Evolutionary conservation across 2,329 filamentous ascomycete species (phyloP), one percentile per base, ranked within the genome.

Genomic region (Ceratocystis eucalypticola): DNA sequence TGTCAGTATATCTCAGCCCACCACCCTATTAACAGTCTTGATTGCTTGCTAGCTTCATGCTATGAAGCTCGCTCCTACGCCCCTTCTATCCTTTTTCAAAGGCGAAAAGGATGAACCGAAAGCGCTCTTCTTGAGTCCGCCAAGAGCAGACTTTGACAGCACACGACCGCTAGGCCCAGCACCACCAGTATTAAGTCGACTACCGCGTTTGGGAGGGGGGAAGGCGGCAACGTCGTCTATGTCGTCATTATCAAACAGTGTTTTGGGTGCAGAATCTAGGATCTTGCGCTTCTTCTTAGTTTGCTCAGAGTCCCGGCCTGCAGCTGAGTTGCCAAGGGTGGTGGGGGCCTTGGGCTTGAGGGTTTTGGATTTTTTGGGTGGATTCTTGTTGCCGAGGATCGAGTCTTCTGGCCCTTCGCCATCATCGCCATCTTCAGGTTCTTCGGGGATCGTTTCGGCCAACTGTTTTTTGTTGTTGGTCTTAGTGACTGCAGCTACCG

Each of bases 261-360:
- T 88, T 69, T 84, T 66, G 37, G 67, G 67, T 10, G 53, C 67
- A 22, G 64, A 44, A 25, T 76, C 77, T 1, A 89, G 78, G 4
- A 90, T 76, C 75, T 90, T 92, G 69, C 88, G 84, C 78, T 88
- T 91, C 80, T 87, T 90, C 73, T 84, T 86, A 74, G 80, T 82
- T 5, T 74, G 77, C 69, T 80, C 77, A 37, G 70, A 71, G 69
- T 76, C 75, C 67, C 64, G 30, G 53, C 46, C 7, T 5, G 41
- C 63, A 48, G 66, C 64, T 2, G 65, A 59, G 5, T 22, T 65
- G 50, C n/a, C 25, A 22, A 30, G 20, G 22, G 57, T 22, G 30
- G 7, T 22, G 57, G n/a, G 33, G 5, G 59, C 41, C 45, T 68
- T 68, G 37, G 67, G 46, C 53, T 68, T 68, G 15, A 68, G 67